Evolutionary conservation across 768 basidiomycete species (phyloP).

Genomic region (Pisolithus tinctorius): DNA sequence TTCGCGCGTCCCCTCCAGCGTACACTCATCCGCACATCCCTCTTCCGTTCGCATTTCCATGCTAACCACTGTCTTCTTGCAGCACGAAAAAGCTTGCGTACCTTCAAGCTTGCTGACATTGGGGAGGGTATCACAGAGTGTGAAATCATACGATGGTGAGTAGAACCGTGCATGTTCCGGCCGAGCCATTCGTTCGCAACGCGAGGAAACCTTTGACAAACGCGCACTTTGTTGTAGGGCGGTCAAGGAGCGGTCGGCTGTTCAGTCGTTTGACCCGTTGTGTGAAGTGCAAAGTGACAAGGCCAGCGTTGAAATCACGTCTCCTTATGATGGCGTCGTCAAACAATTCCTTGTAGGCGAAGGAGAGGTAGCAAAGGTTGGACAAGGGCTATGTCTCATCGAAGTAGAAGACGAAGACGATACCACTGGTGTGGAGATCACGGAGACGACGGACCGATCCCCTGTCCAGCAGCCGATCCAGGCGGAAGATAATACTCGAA

Average conservation of each 20-base stretch:
- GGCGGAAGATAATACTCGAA: neutral
- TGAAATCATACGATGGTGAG: slow-evolving; percentile 81
- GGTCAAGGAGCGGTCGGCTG: slow-evolving; percentile 41
- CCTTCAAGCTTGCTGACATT: slow-evolving; percentile 78
- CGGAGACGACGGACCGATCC: neutral
- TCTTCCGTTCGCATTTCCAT: slow-evolving; percentile 32
- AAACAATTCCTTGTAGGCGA: slow-evolving; percentile 69
- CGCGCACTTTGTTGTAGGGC: slow-evolving; percentile 39
- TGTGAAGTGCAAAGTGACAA: slow-evolving; percentile 91
- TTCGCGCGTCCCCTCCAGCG: slow-evolving; percentile 13
- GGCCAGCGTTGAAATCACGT: slow-evolving; percentile 86
- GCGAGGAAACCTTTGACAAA: neutral
- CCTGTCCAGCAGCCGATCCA: slow-evolving; percentile 5
- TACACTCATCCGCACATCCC: slow-evolving; percentile 19
- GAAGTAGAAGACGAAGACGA: slow-evolving; percentile 54
- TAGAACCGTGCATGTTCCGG: slow-evolving; percentile 19
- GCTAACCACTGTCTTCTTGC: slow-evolving; percentile 24
- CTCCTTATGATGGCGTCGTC: slow-evolving; percentile 74
- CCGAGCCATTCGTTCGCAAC: slow-evolving; percentile 9
- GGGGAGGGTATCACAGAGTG: slow-evolving; percentile 91
- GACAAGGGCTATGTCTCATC: slow-evolving; percentile 68
- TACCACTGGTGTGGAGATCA: neutral
- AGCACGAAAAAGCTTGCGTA: slow-evolving; percentile 37
- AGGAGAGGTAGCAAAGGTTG: slow-evolving; percentile 81
- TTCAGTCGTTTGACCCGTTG: slow-evolving; percentile 64